phyloP scores from a whole-genome alignment of 768 basidiomycete genomes.

The Phlebiopsis gigantea region DNA sequence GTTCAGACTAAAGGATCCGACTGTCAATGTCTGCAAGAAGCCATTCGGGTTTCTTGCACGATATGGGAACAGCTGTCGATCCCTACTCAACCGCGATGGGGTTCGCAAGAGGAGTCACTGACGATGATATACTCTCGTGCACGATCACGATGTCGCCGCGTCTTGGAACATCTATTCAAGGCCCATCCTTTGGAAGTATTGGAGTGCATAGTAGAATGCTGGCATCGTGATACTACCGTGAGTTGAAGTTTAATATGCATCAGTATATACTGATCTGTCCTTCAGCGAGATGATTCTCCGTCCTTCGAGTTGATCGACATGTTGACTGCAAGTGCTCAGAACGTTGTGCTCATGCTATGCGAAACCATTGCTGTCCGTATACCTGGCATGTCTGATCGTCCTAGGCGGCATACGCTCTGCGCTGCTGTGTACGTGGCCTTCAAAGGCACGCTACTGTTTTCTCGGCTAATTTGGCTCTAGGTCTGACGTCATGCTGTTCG shows the following conservation, averaged over 20 bases:
- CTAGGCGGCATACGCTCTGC: constrained; percentile 57
- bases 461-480: constrained; percentile 30
- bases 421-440: constrained; percentile 51
- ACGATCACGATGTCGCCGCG: constrained; percentile 65
- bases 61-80: constrained; percentile 57
- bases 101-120: constrained; percentile 63
- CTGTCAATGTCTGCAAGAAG: constrained; percentile 73
- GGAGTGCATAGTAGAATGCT: constrained; percentile 78
- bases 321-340: constrained; percentile 80
- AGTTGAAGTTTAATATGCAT: constrained; percentile 17
- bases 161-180: constrained; percentile 82
- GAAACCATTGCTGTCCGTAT: constrained; percentile 70
- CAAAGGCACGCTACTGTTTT: background rate
- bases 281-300: constrained; percentile 28
- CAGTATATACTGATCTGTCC: background rate
- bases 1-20: constrained; percentile 66
- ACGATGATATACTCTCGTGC: constrained; percentile 63
- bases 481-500: constrained; percentile 67
- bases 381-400: constrained; percentile 49
- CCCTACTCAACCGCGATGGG: constrained; percentile 33
- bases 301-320: constrained; percentile 82
- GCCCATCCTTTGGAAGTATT: constrained; percentile 76
- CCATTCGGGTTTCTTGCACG: constrained; percentile 69
- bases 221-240: constrained; percentile 56
- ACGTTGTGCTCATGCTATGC: constrained; percentile 82